Evolutionary conservation across 352 stramenopile species (phyloP), one percentile per base, ranked within the genome.

Genomic region (Elongisporangium undulatum): DNA sequence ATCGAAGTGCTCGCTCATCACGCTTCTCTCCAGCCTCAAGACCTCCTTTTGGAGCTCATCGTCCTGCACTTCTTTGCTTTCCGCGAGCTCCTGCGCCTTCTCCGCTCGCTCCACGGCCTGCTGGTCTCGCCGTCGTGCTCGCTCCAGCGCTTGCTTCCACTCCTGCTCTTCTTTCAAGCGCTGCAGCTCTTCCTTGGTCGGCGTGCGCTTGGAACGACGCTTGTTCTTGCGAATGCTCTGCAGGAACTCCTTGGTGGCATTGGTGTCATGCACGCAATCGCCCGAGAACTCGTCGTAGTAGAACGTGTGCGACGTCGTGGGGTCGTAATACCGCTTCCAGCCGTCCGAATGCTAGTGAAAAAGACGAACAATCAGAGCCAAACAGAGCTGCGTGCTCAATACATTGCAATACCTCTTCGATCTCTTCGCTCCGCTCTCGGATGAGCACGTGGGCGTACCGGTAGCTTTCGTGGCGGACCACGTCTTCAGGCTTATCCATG

Each of bases 281-380:
- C 84, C 84, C 0, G 74, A 82, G 16, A 69, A 68, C 19, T 83
- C 73, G 59, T 93, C 78, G 53, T 74, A 88, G 61, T 86, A 90
- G 53, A 87, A 93, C 3, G 68, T 83, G 48, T 84, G 75, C 22
- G 77, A 70, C 1, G 68, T 87, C 2, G 64, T 58, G 1, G 66
- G 62, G 50, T 91, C 81, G 57, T 89, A 89, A 39, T 77, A 91
- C 2, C 76, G 77, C 59, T 66, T 59, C 81, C 84, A 93, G 1
- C 68, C 75, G 5, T 64, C 71, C 29, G 66, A 51, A 62, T 82
- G 67, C 34, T 63, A 52, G 51, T n/a, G 7, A 6, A 50, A 20
- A 51, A 16, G 19, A 53, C 24, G 13, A 0, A 19, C n/a, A n/a
- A n/a, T n/a, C n/a, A n/a, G n/a, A n/a, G n/a, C n/a, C n/a, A n/a